Evolutionary conservation across 108 stramenopile genomes (phyloP).

Genomic region (Skeletonema potamos): DNA sequence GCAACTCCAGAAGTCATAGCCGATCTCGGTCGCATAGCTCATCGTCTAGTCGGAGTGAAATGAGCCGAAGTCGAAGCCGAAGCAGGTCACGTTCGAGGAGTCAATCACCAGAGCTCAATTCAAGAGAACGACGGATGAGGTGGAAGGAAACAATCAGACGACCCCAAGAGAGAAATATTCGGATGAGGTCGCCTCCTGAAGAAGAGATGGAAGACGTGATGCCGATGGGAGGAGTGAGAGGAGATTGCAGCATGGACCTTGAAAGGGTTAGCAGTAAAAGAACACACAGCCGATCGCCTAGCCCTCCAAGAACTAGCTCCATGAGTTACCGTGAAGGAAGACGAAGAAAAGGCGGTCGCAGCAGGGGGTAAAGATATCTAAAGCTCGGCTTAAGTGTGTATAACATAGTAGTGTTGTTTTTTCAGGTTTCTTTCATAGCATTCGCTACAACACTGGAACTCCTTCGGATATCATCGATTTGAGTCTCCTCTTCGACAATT

Average conservation of each 20-base stretch:
- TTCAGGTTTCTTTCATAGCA: too few species aligned
- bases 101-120: neutral
- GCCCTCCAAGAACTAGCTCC: neutral
- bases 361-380: neutral
- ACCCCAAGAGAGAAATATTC: neutral
- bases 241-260: neutral
- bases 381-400: too few species aligned
- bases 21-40: neutral
- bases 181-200: neutral
- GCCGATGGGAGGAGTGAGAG: neutral
- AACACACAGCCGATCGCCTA: neutral
- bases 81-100: slow-evolving; percentile 21
- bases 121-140: neutral
- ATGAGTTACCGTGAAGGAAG: neutral
- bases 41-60: slow-evolving; percentile 1
- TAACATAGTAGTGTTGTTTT: too few species aligned
- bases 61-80: slow-evolving; percentile 11
- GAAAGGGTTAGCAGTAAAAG: neutral
- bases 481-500: slow-evolving; percentile 52
- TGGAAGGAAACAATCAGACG: neutral
- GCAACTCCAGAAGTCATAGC: neutral
- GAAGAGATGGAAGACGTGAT: neutral
- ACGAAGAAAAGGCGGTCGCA: neutral
- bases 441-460: neutral
- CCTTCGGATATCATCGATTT: slow-evolving; percentile 1